Evolutionary conservation across 2,329 filamentous ascomycete genomes (phyloP).

Genomic region (Penicillium sp.): DNA sequence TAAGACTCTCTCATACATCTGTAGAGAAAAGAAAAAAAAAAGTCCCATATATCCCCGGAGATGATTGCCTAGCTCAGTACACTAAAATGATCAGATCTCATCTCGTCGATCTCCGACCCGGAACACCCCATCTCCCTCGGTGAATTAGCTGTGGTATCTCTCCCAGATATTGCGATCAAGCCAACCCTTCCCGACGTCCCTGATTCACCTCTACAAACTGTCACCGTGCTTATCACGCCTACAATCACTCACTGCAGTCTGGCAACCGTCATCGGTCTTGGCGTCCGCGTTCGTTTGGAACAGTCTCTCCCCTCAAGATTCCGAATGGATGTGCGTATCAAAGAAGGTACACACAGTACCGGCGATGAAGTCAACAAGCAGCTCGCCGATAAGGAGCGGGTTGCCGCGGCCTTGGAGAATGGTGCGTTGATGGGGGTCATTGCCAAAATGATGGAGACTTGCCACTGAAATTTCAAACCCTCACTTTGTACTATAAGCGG

Average conservation of each 20-base stretch:
- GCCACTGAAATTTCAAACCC: conserved; percentile 52
- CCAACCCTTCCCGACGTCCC: conserved; percentile 61
- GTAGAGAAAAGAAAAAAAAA: neutral
- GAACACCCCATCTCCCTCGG: conserved; percentile 94
- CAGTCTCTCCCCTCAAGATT: conserved; percentile 89
- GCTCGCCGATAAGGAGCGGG: conserved; percentile 91
- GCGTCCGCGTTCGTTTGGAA: conserved; percentile 86
- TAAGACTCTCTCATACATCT: conserved; percentile 39
- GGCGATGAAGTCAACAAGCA: conserved; percentile 97
- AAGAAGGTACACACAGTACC: conserved; percentile 92
- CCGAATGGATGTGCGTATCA: conserved; percentile 87
- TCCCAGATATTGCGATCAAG: conserved; percentile 84
- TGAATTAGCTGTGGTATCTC: conserved; percentile 88
- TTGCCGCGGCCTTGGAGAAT: conserved; percentile 92
- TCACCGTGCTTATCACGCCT: conserved; percentile 87
- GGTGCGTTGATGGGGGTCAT: conserved; percentile 83
- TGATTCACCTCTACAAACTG: conserved; percentile 65
- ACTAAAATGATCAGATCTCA: conserved; percentile 65
- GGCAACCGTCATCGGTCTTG: conserved; percentile 92
- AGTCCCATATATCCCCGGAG: neutral
- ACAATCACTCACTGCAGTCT: conserved; percentile 97
- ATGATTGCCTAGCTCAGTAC: neutral
- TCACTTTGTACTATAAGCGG: conserved; percentile 2
- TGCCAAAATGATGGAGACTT: conserved; percentile 90
- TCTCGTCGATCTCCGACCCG: conserved; percentile 91